Conservation (phyloP, 805 yeast species). For the Nakazawaea pomicola region DNA sequence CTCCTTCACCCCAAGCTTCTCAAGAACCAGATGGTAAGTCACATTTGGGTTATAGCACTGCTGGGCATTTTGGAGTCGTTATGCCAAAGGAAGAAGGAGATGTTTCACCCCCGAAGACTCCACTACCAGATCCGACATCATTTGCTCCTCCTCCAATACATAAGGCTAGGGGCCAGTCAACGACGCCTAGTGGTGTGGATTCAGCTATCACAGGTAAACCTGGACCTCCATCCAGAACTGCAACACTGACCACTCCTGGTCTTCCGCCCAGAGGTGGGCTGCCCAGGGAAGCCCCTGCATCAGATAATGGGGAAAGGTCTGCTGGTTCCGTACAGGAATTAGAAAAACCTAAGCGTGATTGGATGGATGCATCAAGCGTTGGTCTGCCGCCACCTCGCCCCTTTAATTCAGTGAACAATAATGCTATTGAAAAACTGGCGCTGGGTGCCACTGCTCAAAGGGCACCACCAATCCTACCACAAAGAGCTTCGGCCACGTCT, state of each 20-base stretch:
- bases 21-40: slow-evolving; percentile 1
- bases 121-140: slow-evolving; percentile 30
- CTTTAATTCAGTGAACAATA: not conserved
- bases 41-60: not conserved
- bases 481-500: not conserved
- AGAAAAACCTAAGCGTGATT: slow-evolving; percentile 1
- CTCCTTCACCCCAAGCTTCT: not conserved
- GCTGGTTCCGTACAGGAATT: not conserved
- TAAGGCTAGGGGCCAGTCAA: slow-evolving; percentile 20
- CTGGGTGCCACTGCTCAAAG: not conserved
- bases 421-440: too few relatives aligned
- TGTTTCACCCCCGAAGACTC: slow-evolving; percentile 17
- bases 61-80: slow-evolving; percentile 12
- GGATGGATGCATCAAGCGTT: slow-evolving; percentile 7
- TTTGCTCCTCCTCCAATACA: slow-evolving; percentile 40
- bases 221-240: not conserved
- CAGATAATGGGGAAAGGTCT: not conserved
- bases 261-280: too few relatives aligned
- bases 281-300: not conserved
- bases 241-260: not conserved
- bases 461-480: not conserved
- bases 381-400: slow-evolving; percentile 11
- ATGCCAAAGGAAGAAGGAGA: slow-evolving; percentile 10
- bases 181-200: too few relatives aligned
- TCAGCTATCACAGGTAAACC: not conserved